Conservation (phyloP, 129 eudicot species). For the Pulicaria dysenterica region DNA sequence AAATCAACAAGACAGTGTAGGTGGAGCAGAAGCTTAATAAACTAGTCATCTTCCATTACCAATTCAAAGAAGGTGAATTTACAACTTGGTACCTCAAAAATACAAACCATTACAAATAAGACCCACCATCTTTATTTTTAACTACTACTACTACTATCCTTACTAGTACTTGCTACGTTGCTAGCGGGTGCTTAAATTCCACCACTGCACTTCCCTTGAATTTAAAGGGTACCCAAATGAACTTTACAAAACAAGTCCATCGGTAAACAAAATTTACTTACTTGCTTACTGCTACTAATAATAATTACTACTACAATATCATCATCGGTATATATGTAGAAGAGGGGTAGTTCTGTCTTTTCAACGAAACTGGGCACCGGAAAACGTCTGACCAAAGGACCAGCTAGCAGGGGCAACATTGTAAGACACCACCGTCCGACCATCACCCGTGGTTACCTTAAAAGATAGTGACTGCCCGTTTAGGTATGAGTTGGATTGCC, state of each 20-base stretch:
- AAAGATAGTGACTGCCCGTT: constrained; percentile 81
- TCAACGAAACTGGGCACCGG: constrained; percentile 69
- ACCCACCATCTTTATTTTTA: background rate
- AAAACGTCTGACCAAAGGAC: constrained; percentile 85
- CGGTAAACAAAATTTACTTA: constrained; percentile 10
- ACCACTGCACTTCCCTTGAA: constrained; percentile 55
- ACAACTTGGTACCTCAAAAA: constrained; percentile 32
- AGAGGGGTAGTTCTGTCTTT: constrained; percentile 10
- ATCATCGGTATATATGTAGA: background rate
- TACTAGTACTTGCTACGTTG: background rate
- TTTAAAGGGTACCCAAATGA: constrained; percentile 41
- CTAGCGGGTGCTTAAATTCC: constrained; percentile 77
- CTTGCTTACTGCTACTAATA: background rate
- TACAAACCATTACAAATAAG: constrained; percentile 26
- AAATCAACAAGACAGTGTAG: too few species aligned
- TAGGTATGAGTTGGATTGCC: constrained; percentile 80
- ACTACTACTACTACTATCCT: background rate
- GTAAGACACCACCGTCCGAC: constrained; percentile 66
- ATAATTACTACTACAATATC: constrained; percentile 14
- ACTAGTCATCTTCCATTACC: too few species aligned
- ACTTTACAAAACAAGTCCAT: constrained; percentile 48
- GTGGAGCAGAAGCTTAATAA: too few species aligned
- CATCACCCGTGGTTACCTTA: constrained; percentile 85
- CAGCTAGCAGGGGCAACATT: constrained; percentile 78
- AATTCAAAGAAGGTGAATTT: constrained; percentile 16